phyloP scores from a whole-genome alignment of 108 stramenopile genomes.

The Fragilariopsis cylindrus region DNA sequence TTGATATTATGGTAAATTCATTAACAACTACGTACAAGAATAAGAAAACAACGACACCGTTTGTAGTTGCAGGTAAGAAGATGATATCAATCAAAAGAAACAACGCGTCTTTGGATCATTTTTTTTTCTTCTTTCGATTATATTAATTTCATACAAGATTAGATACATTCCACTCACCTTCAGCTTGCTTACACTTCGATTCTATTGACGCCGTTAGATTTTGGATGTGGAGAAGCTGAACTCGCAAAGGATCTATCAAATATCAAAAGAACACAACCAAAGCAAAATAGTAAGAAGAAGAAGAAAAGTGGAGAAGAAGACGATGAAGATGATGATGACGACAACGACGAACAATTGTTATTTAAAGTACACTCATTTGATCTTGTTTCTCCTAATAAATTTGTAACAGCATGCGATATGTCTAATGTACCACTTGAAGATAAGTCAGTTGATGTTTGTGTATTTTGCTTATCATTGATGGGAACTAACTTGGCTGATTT shows the following conservation, averaged over 20 bases:
- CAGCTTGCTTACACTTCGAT: neutral
- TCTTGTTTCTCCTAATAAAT: constrained; percentile 82
- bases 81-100: no score
- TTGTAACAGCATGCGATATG: constrained; percentile 97
- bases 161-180: constrained; percentile 5
- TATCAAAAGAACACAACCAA: constrained; percentile 13
- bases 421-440: constrained; percentile 87
- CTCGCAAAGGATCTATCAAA: constrained; percentile 74
- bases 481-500: constrained; percentile 95
- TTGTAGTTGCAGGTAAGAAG: neutral
- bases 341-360: neutral
- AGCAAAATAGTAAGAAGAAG: constrained; percentile 18
- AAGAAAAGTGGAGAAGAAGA: constrained; percentile 1
- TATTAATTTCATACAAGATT: no score
- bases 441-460: constrained; percentile 87
- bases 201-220: constrained; percentile 50
- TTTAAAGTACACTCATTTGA: constrained; percentile 95
- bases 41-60: neutral
- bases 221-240: constrained; percentile 99
- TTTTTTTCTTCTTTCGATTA: no score
- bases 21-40: constrained; percentile 29
- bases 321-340: neutral
- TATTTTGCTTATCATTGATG: constrained; percentile 98
- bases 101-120: no score
- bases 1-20: constrained; percentile 84